Evolutionary conservation across 257 asterid species (phyloP).

Genomic region (Solanum infundibuliforme): DNA sequence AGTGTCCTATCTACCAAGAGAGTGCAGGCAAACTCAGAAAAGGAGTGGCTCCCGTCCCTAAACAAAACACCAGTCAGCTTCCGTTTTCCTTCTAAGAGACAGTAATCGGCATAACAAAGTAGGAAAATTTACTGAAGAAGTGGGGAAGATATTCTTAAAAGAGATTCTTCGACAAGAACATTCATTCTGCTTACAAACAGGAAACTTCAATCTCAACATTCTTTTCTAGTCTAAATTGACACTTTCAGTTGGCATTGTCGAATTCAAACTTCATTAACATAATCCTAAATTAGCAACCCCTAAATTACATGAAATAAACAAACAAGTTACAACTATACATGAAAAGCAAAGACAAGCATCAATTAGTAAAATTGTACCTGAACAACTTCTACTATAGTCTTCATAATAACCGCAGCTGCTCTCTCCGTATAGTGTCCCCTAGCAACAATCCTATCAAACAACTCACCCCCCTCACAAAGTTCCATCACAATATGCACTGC

Average conservation of each 20-base stretch:
- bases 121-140: too few relatives aligned
- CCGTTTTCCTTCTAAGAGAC: too few relatives aligned
- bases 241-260: neutral
- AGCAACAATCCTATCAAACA: conserved; percentile 65
- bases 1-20: too few relatives aligned
- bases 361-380: conserved; percentile 28
- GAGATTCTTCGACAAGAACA: too few relatives aligned
- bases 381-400: conserved; percentile 61
- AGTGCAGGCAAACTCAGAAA: too few relatives aligned
- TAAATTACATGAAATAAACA: neutral
- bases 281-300: neutral
- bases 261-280: neutral
- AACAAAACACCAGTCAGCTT: too few relatives aligned
- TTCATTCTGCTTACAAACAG: neutral
- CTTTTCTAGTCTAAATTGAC: neutral
- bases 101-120: too few relatives aligned
- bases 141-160: too few relatives aligned
- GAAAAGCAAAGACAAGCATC: neutral
- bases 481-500: conserved; percentile 72
- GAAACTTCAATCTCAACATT: neutral
- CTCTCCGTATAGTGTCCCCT: conserved; percentile 71
- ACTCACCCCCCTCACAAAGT: conserved; percentile 67
- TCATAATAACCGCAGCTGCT: conserved; percentile 56
- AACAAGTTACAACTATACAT: neutral
- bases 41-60: too few relatives aligned